A percentile compares a stretch with the other conserved stretches of the same genome.
phyloP scores from a whole-genome alignment of 75 land plant genomes.

The Pinus taeda region DNA sequence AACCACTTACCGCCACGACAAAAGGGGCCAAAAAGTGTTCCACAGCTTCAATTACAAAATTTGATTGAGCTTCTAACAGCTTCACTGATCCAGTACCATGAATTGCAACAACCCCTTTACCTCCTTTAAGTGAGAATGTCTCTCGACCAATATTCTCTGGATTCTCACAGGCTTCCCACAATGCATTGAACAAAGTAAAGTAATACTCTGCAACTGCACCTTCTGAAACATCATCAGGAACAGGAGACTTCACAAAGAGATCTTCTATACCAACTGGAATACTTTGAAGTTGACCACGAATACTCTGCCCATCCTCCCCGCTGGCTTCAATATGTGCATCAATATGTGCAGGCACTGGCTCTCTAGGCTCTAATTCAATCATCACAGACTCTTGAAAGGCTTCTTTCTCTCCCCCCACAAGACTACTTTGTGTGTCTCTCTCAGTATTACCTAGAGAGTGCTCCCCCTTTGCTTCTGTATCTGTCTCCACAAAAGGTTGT shows the following conservation, averaged over 20 bases:
- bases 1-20: conserved; percentile 74
- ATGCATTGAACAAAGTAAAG: conserved; percentile 58
- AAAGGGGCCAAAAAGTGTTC: conserved; percentile 60
- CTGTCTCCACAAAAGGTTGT: neutral
- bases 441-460: conserved; percentile 14
- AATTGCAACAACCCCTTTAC: conserved; percentile 62
- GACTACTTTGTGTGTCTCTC: neutral
- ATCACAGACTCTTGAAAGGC: conserved; percentile 39
- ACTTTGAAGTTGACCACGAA: conserved; percentile 69
- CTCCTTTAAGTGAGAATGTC: conserved; percentile 62
- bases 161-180: conserved; percentile 85
- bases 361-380: conserved; percentile 77
- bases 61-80: conserved; percentile 66
- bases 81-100: conserved; percentile 84
- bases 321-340: conserved; percentile 65
- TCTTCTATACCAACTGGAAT: conserved; percentile 92
- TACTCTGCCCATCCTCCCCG: conserved; percentile 73
- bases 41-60: conserved; percentile 48
- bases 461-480: neutral
- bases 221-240: conserved; percentile 46
- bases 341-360: conserved; percentile 87
- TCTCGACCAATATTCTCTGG: conserved; percentile 68
- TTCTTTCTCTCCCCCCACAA: neutral
- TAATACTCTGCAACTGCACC: conserved; percentile 42
- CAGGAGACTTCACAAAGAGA: conserved; percentile 67